Percentiles rank a stretch among this genome's conserved stretches.
Conservation (phyloP, 2,329 filamentous ascomycete genomes). For the Alternaria sp. region DNA sequence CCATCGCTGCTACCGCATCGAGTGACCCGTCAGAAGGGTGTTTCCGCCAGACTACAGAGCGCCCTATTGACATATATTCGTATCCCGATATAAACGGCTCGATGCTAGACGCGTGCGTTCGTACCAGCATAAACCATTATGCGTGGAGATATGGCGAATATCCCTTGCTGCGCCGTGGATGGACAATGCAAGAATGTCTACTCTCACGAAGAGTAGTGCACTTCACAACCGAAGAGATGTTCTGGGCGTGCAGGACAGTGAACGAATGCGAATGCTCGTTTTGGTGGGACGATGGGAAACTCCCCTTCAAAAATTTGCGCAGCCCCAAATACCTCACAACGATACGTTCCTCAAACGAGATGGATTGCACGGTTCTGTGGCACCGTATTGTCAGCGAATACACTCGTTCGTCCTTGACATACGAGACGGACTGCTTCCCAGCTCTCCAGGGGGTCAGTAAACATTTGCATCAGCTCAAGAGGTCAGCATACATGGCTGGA, state of each 20-base stretch:
- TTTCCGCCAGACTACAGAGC: constrained; percentile 5
- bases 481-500: constrained; percentile 7
- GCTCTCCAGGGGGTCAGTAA: constrained; percentile 15
- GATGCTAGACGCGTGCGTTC: neutral
- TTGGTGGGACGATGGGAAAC: neutral
- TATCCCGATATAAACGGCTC: constrained; percentile 7
- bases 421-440: constrained; percentile 10
- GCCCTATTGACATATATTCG: neutral
- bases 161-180: constrained; percentile 10
- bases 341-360: neutral
- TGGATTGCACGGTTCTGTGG: neutral
- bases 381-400: neutral
- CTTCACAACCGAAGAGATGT: constrained; percentile 11
- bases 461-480: neutral
- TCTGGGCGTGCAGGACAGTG: constrained; percentile 14
- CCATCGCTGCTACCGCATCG: constrained; percentile 16
- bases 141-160: neutral
- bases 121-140: neutral
- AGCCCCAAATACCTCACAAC: neutral
- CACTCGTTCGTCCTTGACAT: neutral
- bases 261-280: constrained; percentile 5
- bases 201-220: constrained; percentile 7
- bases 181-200: constrained; percentile 17
- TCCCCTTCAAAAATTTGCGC: neutral
- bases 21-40: constrained; percentile 5